These are phyloP conservation scores for Diaporthe sp. DNA, from an alignment of 2,329 filamentous ascomycete species.

Conservation along the genomic window DNA sequence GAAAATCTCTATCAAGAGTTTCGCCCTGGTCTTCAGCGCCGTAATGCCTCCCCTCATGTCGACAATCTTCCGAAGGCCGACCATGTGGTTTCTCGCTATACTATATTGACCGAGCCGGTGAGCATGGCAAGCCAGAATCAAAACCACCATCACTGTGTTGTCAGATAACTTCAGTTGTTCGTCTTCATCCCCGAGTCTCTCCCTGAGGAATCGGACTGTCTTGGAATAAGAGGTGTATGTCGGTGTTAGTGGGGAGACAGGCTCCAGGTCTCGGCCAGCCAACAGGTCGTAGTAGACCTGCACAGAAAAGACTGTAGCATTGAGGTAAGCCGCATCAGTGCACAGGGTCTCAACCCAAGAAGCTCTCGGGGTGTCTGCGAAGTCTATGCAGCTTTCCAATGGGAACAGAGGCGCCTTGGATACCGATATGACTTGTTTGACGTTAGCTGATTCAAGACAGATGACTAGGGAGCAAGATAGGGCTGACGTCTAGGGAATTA, in stretches of 20 bases:
- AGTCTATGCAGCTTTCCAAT: conserved; percentile 50
- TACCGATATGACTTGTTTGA: conserved; percentile 49
- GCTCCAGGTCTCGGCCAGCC: conserved; percentile 43
- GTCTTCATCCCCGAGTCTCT: conserved; percentile 47
- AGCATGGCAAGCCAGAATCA: conserved; percentile 51
- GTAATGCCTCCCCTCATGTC: conserved; percentile 53
- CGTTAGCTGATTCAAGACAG: not conserved
- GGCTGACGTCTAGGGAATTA: too few species aligned
- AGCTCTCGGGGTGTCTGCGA: conserved; percentile 45
- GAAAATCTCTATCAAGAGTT: conserved; percentile 53
- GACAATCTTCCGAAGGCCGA: conserved; percentile 55
- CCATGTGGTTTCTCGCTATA: conserved; percentile 51
- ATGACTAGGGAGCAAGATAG: not conserved
- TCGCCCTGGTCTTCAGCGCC: conserved; percentile 50
- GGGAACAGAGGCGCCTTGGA: conserved; percentile 52
- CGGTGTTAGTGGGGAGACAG: conserved; percentile 48
- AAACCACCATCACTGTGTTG: conserved; percentile 50
- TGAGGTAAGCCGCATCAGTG: conserved; percentile 53
- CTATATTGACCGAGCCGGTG: conserved; percentile 48
- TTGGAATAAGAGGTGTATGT: conserved; percentile 40
- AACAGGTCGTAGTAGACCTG: conserved; percentile 51
- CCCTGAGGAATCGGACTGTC: conserved; percentile 41
- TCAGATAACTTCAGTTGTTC: conserved; percentile 48
- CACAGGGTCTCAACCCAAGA: conserved; percentile 50
- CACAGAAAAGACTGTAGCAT: conserved; percentile 53